Base-by-base conservation (phyloP, 441 rosid species). In the Melastoma candidum region DNA sequence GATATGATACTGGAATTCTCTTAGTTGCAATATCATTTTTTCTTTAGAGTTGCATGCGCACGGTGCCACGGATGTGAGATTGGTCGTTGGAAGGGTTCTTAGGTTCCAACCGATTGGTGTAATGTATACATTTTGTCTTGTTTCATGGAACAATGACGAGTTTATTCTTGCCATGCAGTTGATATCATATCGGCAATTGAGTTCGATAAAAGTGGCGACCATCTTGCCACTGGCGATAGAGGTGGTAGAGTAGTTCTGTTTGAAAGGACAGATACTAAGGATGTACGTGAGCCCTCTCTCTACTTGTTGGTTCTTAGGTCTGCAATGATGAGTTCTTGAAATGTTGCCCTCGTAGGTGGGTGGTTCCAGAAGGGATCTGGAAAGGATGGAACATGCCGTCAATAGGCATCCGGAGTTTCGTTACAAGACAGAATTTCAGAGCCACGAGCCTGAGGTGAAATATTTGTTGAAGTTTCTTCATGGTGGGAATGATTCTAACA, bases 341-440 rank as follows among this genome's bases (percentile, higher is more conserved):
- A 10, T 24, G 7, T 51, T 47, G 47, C 11, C 48, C 59, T 50
- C 52, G 32, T 32, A 27, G 47, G 43, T 27, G 17, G 89, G 76
- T 52, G 84, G 89, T 63, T 69, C 60, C 7, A 73, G 85, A 57
- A 88, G 83, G 63, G 92, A 85, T 64, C 64, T 80, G 53, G 98
- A 92, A 73, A 87, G 72, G 60, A 73, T 71, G 56, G 94, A 81
- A 64, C 74, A 68, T 71, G 59, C 83, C 51, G 46, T 79, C 44
- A 71, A 50, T 63, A 76, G 81, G 75, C 98, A 84, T 51, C 96
- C 96, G 0, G 98, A 92, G 75, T 92, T 87, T 58, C 92, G 95
- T 11, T 90, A 90, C 66, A 92, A 87, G 74, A 92, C 98, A 46
- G 98, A 92, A 68, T 87, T 92, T 71, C 98, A 92, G 70, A 92